phyloP scores from a whole-genome alignment of 768 basidiomycete genomes.

The Hygrophoropsis aurantiaca region DNA sequence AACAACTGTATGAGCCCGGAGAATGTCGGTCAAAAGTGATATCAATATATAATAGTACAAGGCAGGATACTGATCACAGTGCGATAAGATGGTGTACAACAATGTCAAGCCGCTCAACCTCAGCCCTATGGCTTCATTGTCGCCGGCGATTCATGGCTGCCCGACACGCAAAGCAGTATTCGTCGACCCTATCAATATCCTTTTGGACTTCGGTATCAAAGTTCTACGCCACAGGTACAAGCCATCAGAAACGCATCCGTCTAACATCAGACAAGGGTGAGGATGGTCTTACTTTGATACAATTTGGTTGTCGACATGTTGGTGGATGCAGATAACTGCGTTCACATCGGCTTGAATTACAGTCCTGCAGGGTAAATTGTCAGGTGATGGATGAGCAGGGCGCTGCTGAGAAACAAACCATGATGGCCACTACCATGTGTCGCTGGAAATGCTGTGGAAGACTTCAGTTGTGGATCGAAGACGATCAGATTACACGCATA shows the following conservation, averaged over 20 bases:
- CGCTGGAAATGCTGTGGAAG: slow-evolving; percentile 71
- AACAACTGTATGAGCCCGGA: slow-evolving; percentile 7
- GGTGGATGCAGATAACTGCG: slow-evolving; percentile 60
- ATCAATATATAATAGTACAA: slow-evolving; percentile 27
- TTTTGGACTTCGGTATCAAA: slow-evolving; percentile 69
- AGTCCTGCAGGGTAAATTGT: slow-evolving; percentile 42
- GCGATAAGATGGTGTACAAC: slow-evolving; percentile 2
- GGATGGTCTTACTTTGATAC: slow-evolving; percentile 51
- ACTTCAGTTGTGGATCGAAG: slow-evolving; percentile 13
- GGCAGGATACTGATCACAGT: slow-evolving; percentile 15
- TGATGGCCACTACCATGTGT: slow-evolving; percentile 68
- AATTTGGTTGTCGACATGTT: slow-evolving; percentile 52
- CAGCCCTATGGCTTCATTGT: slow-evolving; percentile 10
- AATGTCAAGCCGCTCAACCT: neutral
- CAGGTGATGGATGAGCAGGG: no score
- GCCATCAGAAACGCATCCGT: slow-evolving; percentile 9
- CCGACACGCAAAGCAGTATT: slow-evolving; percentile 69
- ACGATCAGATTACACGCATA: slow-evolving; percentile 31
- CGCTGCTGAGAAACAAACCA: slow-evolving; percentile 18
- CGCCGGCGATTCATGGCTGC: slow-evolving; percentile 46
- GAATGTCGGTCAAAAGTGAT: slow-evolving; percentile 15
- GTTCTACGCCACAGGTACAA: slow-evolving; percentile 39
- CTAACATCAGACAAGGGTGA: slow-evolving; percentile 11
- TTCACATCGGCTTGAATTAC: slow-evolving; percentile 63
- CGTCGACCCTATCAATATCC: slow-evolving; percentile 68